A percentile compares a stretch with the other conserved stretches of the same genome.
These are phyloP conservation scores for Zasmidium angulare DNA, from an alignment of 2,329 filamentous ascomycete genomes.

Conservation along the genomic window DNA sequence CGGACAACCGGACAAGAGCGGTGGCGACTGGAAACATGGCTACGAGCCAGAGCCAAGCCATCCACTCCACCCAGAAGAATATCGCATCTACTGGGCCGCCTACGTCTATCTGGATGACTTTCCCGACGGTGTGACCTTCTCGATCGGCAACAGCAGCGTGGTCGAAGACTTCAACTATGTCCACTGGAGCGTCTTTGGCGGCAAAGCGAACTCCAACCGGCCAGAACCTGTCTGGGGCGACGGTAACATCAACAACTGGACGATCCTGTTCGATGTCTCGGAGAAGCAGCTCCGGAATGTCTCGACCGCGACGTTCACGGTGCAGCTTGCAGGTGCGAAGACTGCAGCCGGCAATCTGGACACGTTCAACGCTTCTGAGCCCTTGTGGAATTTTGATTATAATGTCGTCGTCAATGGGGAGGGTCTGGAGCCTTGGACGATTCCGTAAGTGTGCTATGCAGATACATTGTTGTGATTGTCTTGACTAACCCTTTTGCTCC, in stretches of 20 bases:
- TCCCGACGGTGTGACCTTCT: slow-evolving; percentile 58
- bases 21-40: slow-evolving; percentile 62
- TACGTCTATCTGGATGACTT: slow-evolving; percentile 63
- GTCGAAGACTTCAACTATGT: slow-evolving; percentile 61
- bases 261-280: slow-evolving; percentile 53
- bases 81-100: slow-evolving; percentile 61
- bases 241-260: slow-evolving; percentile 60
- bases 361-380: slow-evolving; percentile 54
- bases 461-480: neutral
- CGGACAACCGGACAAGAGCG: slow-evolving; percentile 61
- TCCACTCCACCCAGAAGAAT: slow-evolving; percentile 56
- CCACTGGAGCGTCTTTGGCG: slow-evolving; percentile 65
- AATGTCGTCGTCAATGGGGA: slow-evolving; percentile 50
- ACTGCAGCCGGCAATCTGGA: slow-evolving; percentile 63
- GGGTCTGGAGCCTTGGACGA: slow-evolving; percentile 53
- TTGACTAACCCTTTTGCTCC: slow-evolving; percentile 5
- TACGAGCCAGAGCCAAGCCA: slow-evolving; percentile 50
- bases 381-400: slow-evolving; percentile 55
- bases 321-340: slow-evolving; percentile 64
- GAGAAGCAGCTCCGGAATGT: slow-evolving; percentile 37
- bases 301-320: slow-evolving; percentile 57
- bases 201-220: slow-evolving; percentile 51
- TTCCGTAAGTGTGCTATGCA: slow-evolving; percentile 47
- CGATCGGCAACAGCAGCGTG: slow-evolving; percentile 54
- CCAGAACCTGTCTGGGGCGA: slow-evolving; percentile 45